phyloP scores from a whole-genome alignment of 805 yeast genomes.

The Kregervanrija fluxuum region DNA sequence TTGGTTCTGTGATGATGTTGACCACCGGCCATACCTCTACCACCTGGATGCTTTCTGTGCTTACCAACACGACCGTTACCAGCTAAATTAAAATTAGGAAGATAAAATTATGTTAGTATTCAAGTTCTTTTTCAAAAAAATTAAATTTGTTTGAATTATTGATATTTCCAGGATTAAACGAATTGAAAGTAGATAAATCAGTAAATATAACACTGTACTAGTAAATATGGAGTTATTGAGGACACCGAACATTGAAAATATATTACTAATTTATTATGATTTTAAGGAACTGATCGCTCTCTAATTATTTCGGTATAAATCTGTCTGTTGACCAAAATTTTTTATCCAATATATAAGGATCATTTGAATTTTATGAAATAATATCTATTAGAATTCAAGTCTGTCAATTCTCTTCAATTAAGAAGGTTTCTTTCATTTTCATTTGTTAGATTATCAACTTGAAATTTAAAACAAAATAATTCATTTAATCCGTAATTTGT shows the following conservation, averaged over 20 bases:
- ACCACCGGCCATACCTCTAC: conserved; percentile 99
- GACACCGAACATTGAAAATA: neutral
- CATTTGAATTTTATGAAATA: too few relatives aligned
- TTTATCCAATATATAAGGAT: too few relatives aligned
- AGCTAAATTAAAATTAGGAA: conserved; percentile 47
- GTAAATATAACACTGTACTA: neutral
- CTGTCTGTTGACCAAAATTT: too few relatives aligned
- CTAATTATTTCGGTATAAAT: too few relatives aligned
- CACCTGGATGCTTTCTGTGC: conserved; percentile 99
- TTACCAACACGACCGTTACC: conserved; percentile 99
- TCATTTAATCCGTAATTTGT: too few relatives aligned
- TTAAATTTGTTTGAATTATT: too few relatives aligned
- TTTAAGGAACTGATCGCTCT: too few relatives aligned
- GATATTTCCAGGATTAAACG: neutral
- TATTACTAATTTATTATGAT: neutral
- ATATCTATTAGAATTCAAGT: too few relatives aligned
- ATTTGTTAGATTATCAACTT: neutral
- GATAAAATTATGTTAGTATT: conserved; percentile 11
- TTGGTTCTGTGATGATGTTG: conserved; percentile 99
- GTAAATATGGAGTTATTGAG: neutral
- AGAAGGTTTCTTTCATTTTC: neutral
- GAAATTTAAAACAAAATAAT: too few relatives aligned
- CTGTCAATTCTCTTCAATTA: too few relatives aligned
- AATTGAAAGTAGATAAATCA: conserved; percentile 6
- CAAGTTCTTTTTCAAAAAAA: neutral